phyloP scores from a whole-genome alignment of 2,329 filamentous ascomycete genomes.

The Claviceps quebecensis region DNA sequence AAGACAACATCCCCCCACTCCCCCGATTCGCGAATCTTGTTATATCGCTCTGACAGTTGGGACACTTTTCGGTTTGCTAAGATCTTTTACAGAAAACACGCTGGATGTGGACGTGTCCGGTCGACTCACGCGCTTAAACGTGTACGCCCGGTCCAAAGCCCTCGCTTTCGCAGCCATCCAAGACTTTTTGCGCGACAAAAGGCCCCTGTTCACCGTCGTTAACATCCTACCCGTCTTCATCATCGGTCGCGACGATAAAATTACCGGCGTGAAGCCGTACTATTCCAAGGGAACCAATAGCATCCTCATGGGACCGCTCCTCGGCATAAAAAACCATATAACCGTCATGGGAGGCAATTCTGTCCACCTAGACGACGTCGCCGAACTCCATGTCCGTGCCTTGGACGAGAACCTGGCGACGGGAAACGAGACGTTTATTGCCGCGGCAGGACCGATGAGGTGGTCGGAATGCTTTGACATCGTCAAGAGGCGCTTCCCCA shows the following conservation, averaged over 20 bases:
- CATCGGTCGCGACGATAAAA: not conserved
- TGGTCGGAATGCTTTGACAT: not conserved
- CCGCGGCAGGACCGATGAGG: not conserved
- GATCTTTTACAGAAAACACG: not conserved
- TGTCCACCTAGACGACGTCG: not conserved
- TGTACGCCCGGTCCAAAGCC: not conserved
- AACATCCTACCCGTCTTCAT: not conserved
- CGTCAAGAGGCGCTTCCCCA: not conserved
- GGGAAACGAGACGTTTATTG: not conserved
- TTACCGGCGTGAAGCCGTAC: not conserved
- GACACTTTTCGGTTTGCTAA: too few species aligned
- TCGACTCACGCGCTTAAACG: too few species aligned
- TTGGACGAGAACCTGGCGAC: not conserved
- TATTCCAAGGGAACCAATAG: not conserved
- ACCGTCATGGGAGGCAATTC: not conserved
- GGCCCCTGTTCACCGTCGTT: not conserved
- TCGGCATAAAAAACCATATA: not conserved
- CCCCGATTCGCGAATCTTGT: not conserved
- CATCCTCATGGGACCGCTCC: not conserved
- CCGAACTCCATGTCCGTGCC: not conserved
- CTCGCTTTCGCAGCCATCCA: not conserved
- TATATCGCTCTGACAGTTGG: not conserved
- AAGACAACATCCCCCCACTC: too few species aligned
- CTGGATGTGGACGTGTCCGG: not conserved
- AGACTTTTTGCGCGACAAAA: not conserved